Evolutionary conservation across 2,329 filamentous ascomycete genomes (phyloP), one percentile per base, ranked within the genome.

Genomic region (Nigrograna mackinnonii): DNA sequence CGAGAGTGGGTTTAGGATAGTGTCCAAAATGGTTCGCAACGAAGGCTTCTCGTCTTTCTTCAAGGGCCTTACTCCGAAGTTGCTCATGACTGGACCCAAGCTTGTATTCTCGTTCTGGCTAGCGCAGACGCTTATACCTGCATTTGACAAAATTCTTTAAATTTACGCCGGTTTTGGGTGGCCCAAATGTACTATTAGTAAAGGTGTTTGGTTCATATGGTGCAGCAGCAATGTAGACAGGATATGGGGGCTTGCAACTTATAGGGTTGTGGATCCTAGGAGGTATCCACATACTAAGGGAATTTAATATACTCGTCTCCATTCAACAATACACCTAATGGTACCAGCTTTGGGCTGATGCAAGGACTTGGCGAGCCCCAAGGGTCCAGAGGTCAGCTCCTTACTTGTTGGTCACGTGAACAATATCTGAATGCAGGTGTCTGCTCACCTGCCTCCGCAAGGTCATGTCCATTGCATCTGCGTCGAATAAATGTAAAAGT

Each of bases 81-180:
- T 99, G 53, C 81, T 99, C 64, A 99, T 99, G 94, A 99, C 94
- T 13, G 95, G 94, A 18, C 94, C 94, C 51, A 99, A 99, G 82
- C 82, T 99, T 47, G 94, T 97, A 50, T 99, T 99, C 79, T 96
- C 91, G 48, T 99, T 99, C 85, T 99, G 94, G 94, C 84, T 99
- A 66, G 94, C 94, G 44, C 94, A 99, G 79, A 97, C 94, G 21
- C 79, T 99, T 62, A 99, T 99, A 66, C 94, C 94, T 38, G 87
- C 91, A 28, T 97, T 97, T 71, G 89, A 83, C 62, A 83, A 84
- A 70, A 67, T 84, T 45, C 72, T 84, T 68, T 83, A 78, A 55
- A 47, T 33, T 41, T 43, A 13, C 31, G 11, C 11, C 31, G n/a
- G 9, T 9, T 17, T 13, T 52, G 49, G 45, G 32, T 40, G 41